Evolutionary conservation across 2,329 filamentous ascomycete genomes (phyloP), one percentile per base, ranked within the genome.

Genomic region (Cladosporium sphaerospermum): DNA sequence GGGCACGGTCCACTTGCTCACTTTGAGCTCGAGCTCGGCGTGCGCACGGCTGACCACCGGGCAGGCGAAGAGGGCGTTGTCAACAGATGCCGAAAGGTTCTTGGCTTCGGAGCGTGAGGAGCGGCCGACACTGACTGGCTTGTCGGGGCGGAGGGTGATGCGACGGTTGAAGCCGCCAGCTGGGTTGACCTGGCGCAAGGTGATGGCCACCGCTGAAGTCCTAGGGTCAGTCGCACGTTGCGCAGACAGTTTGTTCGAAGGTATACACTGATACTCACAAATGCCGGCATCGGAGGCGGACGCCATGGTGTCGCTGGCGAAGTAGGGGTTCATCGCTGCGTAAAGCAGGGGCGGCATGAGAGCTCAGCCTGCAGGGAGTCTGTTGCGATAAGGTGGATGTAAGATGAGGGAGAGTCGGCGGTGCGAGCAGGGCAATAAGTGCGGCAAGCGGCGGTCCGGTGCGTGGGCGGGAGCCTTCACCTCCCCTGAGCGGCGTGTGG

Each of bases 61-160:
- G 53, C 65, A 68, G 52, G 67, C 64, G 60, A 68, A 69, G 18
- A 68, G 60, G 23, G 63, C 64, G 61, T 71, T 71, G 56, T 60
- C 53, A 9, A 45, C 5, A 7, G 49, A 33, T 2, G 64, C 55
- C 2, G 45, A 44, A 36, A 65, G 59, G 36, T 64, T 62, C 62
- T 73, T 73, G 59, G 59, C 43, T 5, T 63, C 56, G 51, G 67
- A 71, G 50, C 63, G 69, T 9, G 74, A 77, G 1, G 73, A 67
- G 19, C 74, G 73, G 33, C 73, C 73, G 57, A 77, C 68, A 18
- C 60, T 60, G 31, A 73, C 59, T 9, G 57, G 59, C 9, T 61
- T 36, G 41, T 49, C 45, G 58, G 44, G 51, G 34, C 16, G 36
- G 31, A 53, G 43, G 23, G 41, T 28, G 44, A 53, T 47, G 14